Conservation (phyloP, 2,329 filamentous ascomycete genomes). For the Cordyceps javanica region DNA sequence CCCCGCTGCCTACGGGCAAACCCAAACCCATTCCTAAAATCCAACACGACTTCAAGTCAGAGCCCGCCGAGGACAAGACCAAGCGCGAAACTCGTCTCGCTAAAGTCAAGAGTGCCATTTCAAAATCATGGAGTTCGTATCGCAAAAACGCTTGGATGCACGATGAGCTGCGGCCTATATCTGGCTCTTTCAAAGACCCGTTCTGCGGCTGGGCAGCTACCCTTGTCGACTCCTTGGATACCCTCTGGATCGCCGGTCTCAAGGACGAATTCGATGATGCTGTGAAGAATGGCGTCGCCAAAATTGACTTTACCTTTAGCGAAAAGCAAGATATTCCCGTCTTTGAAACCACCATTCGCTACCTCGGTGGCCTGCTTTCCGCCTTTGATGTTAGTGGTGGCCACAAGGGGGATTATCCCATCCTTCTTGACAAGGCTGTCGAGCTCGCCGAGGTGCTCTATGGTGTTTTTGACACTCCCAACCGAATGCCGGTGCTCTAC, state of each 20-base stretch:
- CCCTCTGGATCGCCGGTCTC: conserved; percentile 80
- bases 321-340: conserved; percentile 64
- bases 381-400: conserved; percentile 81
- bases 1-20: conserved; percentile 65
- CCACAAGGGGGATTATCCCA: conserved; percentile 46
- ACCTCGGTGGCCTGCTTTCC: conserved; percentile 76
- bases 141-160: conserved; percentile 73
- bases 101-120: conserved; percentile 66
- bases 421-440: conserved; percentile 70
- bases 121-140: conserved; percentile 78
- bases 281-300: conserved; percentile 53
- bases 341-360: conserved; percentile 89
- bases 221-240: conserved; percentile 75
- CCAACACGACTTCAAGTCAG: conserved; percentile 65
- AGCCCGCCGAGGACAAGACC: conserved; percentile 52
- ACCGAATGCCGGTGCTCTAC: conserved; percentile 81
- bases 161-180: conserved; percentile 76
- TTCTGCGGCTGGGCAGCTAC: conserved; percentile 93
- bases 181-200: conserved; percentile 62
- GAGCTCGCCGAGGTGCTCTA: conserved; percentile 77
- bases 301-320: conserved; percentile 76
- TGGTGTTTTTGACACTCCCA: conserved; percentile 83
- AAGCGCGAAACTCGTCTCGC: conserved; percentile 59
- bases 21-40: conserved; percentile 68
- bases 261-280: conserved; percentile 75